Conservation (phyloP, 2,329 filamentous ascomycete species). For the Fusarium acutatum region DNA sequence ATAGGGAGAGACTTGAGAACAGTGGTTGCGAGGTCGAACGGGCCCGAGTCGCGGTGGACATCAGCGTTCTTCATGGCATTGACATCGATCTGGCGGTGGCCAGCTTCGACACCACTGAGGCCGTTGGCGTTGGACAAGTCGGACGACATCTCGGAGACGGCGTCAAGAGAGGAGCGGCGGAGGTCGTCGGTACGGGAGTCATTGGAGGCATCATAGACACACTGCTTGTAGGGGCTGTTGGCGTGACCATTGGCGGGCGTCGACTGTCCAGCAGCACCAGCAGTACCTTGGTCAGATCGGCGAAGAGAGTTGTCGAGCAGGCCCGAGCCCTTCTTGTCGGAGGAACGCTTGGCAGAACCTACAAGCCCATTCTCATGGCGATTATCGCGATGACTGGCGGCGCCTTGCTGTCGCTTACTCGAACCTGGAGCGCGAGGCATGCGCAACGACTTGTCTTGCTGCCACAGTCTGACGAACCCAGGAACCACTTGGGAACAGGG, state of each 20-base stretch:
- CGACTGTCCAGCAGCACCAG: slow-evolving; percentile 45
- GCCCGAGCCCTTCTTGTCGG: slow-evolving; percentile 56
- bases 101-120: slow-evolving; percentile 53
- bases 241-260: slow-evolving; percentile 41
- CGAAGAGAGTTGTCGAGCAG: slow-evolving; percentile 53
- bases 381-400: slow-evolving; percentile 72
- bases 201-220: slow-evolving; percentile 45
- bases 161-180: slow-evolving; percentile 60
- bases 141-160: slow-evolving; percentile 63
- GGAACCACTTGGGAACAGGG: slow-evolving; percentile 48
- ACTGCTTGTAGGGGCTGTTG: slow-evolving; percentile 49
- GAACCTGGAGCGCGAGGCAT: slow-evolving; percentile 69
- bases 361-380: slow-evolving; percentile 90
- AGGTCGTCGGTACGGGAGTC: slow-evolving; percentile 54
- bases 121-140: slow-evolving; percentile 58
- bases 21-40: slow-evolving; percentile 81
- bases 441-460: slow-evolving; percentile 51
- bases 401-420: slow-evolving; percentile 69
- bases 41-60: slow-evolving; percentile 75
- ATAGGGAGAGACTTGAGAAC: slow-evolving; percentile 90
- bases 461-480: slow-evolving; percentile 50
- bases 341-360: slow-evolving; percentile 58
- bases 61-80: slow-evolving; percentile 73
- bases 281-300: slow-evolving; percentile 44
- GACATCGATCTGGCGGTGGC: slow-evolving; percentile 74